Conservation (phyloP, 2,329 filamentous ascomycete species). For the Trichoderma koningiopsis region DNA sequence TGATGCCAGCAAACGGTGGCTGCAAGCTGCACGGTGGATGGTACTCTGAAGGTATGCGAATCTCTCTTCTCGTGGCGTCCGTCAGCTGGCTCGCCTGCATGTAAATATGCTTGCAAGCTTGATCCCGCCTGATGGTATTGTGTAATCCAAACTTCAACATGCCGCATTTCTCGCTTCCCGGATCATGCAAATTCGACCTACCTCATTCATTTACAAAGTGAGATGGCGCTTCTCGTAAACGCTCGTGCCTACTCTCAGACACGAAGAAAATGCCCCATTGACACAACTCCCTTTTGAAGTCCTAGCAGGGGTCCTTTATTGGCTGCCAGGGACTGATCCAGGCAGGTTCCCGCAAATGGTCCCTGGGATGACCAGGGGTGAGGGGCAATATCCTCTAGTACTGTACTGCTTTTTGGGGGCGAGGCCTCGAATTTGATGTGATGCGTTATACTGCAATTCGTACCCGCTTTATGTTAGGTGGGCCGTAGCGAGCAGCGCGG, state of each 20-base stretch:
- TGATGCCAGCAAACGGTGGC: not conserved
- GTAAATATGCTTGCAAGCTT: not conserved
- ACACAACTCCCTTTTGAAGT: slow-evolving; percentile 22
- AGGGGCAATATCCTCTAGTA: not conserved
- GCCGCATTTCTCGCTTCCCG: not conserved
- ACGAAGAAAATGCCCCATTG: not conserved
- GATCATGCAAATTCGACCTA: not conserved
- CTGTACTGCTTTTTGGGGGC: not conserved
- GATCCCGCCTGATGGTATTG: not conserved
- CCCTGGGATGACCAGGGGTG: slow-evolving; percentile 9
- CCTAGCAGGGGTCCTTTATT: slow-evolving; percentile 22
- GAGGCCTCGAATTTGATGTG: not conserved
- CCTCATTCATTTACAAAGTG: not conserved
- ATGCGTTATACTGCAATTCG: not conserved
- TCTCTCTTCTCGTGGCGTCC: not conserved
- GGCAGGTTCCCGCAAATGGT: slow-evolving; percentile 19
- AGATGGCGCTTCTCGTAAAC: not conserved
- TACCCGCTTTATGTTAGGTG: not conserved
- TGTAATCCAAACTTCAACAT: not conserved
- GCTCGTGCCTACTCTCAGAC: slow-evolving; percentile 2
- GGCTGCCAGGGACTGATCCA: slow-evolving; percentile 15
- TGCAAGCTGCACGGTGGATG: not conserved
- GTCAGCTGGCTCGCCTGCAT: not conserved
- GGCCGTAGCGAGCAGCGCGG: not conserved
- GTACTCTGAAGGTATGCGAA: not conserved